Evolutionary conservation across 208 protist genomes (phyloP), one percentile per base, ranked within the genome.

Genomic region (Acanthamoeba sp.): DNA sequence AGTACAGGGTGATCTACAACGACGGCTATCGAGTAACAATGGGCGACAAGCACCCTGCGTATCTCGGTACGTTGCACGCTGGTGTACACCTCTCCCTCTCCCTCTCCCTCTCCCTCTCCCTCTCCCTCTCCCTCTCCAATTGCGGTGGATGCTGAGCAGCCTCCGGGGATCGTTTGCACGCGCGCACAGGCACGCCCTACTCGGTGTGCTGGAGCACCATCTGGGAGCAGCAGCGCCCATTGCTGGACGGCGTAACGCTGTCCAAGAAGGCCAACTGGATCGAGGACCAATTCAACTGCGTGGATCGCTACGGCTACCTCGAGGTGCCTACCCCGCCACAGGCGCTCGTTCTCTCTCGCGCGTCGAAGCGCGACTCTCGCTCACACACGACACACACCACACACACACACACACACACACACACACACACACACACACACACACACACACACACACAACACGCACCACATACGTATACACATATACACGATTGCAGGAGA

Each of bases 1-100:
- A 91, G 29, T 91, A 91, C 57, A 22, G 52, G 18, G 16, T 76
- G 16, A n/a, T 91, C 57, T 91, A 91, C 57, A 91, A 91, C 24
- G 85, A 91, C 57, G 85, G 27, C 32, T 91, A 91, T 27, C 16
- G 16, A 3, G 6, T 9, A 9, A 76, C 38, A 7, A 48, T 91
- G 85, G 85, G 85, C 32, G 57, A 45, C 24, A 91, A 91, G 24
- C 85, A 91, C 62, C 85, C 85, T 0, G 7, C 9, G 0, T 71
- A 20, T 24, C 55, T 91, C 12, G 57, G 85, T 91, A 45, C 24
- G 55, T 66, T 69, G 10, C 29, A 5, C 62, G 10, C 45, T n/a
- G n/a, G 12, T 50, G 4, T 50, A 12, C 45, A 50, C 45, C 45
- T 4, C 45, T n/a, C 59, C 4, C n/a, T 29, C 59, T 22, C 20